Conservation (phyloP, 2,329 filamentous ascomycete species). For the Sporothrix pseudoabietina region DNA sequence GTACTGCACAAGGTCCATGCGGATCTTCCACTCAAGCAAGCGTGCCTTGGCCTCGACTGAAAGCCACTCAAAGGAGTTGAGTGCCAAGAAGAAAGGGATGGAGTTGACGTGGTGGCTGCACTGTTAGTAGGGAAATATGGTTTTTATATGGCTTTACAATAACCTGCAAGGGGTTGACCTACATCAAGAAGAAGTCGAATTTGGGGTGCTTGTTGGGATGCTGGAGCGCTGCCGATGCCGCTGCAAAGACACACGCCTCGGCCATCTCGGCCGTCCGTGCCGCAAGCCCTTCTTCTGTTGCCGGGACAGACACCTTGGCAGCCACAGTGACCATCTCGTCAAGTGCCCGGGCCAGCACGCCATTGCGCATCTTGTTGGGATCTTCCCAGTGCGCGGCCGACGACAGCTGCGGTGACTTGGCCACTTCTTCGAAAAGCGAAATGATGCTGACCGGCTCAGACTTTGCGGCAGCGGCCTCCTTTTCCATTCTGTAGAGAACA, state of each 20-base stretch:
- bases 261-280: constrained; percentile 65
- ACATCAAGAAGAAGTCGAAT: constrained; percentile 78
- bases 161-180: constrained; percentile 36
- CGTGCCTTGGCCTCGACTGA: constrained; percentile 62
- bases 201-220: constrained; percentile 65
- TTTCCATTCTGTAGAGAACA: constrained; percentile 18
- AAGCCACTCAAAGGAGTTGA: constrained; percentile 65
- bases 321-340: constrained; percentile 65
- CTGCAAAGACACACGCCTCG: constrained; percentile 58
- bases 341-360: constrained; percentile 63
- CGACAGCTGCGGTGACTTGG: constrained; percentile 58
- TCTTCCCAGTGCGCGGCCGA: constrained; percentile 55
- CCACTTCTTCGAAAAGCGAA: constrained; percentile 63
- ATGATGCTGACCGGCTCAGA: constrained; percentile 46
- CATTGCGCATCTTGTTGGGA: constrained; percentile 67
- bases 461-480: neutral
- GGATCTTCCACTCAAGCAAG: constrained; percentile 79
- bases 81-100: constrained; percentile 69
- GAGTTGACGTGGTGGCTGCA: constrained; percentile 73
- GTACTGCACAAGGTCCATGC: constrained; percentile 74
- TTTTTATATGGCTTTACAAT: no score
- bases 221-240: constrained; percentile 59
- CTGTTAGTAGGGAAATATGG: neutral
- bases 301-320: constrained; percentile 58
- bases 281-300: constrained; percentile 61